These are phyloP conservation scores for Trypethelium eluteriae DNA, from an alignment of 495 filamentous ascomycete species.

Conservation along the genomic window DNA sequence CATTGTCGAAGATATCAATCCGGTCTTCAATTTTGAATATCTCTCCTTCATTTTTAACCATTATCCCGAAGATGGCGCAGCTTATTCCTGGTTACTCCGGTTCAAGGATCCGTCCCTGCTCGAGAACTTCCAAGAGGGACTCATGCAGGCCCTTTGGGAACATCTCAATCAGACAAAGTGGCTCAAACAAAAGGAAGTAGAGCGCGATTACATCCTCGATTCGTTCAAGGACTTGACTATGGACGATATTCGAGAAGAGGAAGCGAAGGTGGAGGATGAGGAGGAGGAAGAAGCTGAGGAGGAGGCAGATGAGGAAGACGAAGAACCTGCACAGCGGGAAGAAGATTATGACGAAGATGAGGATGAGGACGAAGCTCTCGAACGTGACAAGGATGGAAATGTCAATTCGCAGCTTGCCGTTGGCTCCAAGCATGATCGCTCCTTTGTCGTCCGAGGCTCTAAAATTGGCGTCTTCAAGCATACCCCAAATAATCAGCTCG, in stretches of 20 bases:
- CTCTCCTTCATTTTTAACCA: conserved; percentile 98
- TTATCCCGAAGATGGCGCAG: conserved; percentile 76
- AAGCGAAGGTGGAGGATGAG: conserved; percentile 53
- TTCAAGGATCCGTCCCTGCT: conserved; percentile 76
- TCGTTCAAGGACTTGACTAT: conserved; percentile 81
- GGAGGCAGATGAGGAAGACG: conserved; percentile 53
- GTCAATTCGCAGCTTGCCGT: conserved; percentile 96
- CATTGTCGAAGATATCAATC: conserved; percentile 84
- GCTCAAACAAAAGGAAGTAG: conserved; percentile 82
- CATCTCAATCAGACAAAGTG: conserved; percentile 93
- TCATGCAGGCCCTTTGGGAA: conserved; percentile 96
- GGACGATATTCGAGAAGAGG: conserved; percentile 50
- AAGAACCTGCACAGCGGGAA: conserved; percentile 56
- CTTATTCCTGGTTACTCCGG: conserved; percentile 90
- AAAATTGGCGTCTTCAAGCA: conserved; percentile 99
- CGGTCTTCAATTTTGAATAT: conserved; percentile 97
- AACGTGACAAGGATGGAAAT: conserved; percentile 63
- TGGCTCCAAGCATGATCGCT: conserved; percentile 94
- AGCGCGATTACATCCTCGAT: conserved; percentile 88
- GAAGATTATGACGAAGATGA: conserved; percentile 90
- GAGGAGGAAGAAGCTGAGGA: conserved; percentile 58
- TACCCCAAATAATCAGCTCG: conserved; percentile 79
- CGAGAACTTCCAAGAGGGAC: conserved; percentile 83
- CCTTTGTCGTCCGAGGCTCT: conserved; percentile 90
- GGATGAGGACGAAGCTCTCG: conserved; percentile 73